Evolutionary conservation across 2,329 filamentous ascomycete species (phyloP), one percentile per base, ranked within the genome.

Genomic region (Chrysoporthe austroafricana): DNA sequence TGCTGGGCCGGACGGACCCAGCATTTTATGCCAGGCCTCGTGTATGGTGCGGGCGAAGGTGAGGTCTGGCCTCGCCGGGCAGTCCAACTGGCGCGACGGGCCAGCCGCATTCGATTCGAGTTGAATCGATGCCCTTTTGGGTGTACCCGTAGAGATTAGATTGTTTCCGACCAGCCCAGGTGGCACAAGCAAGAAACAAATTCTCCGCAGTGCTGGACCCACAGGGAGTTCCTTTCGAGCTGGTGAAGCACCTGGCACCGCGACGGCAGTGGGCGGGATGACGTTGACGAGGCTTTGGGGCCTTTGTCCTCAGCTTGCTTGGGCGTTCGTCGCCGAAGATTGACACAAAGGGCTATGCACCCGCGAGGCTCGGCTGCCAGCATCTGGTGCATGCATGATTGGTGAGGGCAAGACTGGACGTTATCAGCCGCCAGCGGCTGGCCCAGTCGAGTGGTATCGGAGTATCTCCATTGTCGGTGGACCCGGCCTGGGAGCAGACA

Each of bases 161-260:
- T 46, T 32, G 59, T 61, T 34, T 61, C 59, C 26, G 26, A 46
- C 14, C 26, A 32, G 32, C 4, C 26, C 21, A 61, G 21, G 16
- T 26, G 5, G 42, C 13, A 44, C 57, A 61, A 61, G 21, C 39
- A 61, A 61, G 59, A 61, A 61, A 61, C 26, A 61, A 61, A 61
- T 46, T 61, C 59, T 61, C 59, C 59, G 59, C 14, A 57, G 32
- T 57, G 54, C 16, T 7, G 34, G 54, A 39, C 32, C 54, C 54
- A 39, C 54, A 39, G 34, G 54, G 18, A 21, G 18, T 48, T 14
- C 21, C 4, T 54, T 26, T 54, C 32, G 50, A 32, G 50, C 21
- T 34, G 50, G 4, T 13, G 50, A 54, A 14, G 50, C 11, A 21
- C 7, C 9, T 34, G 21, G 26, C 50, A 32, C 4, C 21, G n/a